Base-by-base conservation (phyloP, 495 filamentous ascomycete genomes). In the Penicillium diatomitis region DNA sequence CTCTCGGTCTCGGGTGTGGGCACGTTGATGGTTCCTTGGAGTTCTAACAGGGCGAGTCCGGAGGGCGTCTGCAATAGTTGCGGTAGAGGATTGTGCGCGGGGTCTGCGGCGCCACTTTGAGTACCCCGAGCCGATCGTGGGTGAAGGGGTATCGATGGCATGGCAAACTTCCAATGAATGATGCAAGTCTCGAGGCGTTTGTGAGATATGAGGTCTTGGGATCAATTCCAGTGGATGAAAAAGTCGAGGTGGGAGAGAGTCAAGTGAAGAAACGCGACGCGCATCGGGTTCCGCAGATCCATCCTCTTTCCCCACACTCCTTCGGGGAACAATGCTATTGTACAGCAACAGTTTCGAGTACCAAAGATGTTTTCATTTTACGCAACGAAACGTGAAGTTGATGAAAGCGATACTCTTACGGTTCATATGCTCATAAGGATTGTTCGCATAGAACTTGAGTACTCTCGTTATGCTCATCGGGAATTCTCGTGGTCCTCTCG, bases 1-100 rank as follows among this genome's bases (percentile, higher is more conserved):
- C 60, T 30, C n/a, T 55, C 53, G 1, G 53, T 38, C 20, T 56
- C 48, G 8, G 48, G 45, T 9, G 60, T 44, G 20, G 68, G 64
- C n/a, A 73, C 44, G 61, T 95, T 88, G 69, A 96, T 82, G 8
- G 82, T 87, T 37, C 87, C 89, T 70, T 96, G 90, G 11, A 96
- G 78, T 65, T 96, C 90, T 49, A 96, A 75, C 38, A 96, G 69
- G n/a, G 88, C 89, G 32, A 79, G 72, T 33, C 75, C 75, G 3
- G 73, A 69, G 29, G 90, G 90, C 4, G 90, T 95, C 53, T 88
- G 87, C n/a, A 96, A 81, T 52, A 95, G 72, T 3, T 75, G 66
- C 6, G 90, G 90, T n/a, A 96, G 80, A 2, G 87, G 79, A 63
- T 82, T 86, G 64, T 50, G 41, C 34, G 50, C n/a, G 31, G 53